Evolutionary conservation across 2,329 filamentous ascomycete species (phyloP).

Genomic region (Chrysoporthe cubensis): DNA sequence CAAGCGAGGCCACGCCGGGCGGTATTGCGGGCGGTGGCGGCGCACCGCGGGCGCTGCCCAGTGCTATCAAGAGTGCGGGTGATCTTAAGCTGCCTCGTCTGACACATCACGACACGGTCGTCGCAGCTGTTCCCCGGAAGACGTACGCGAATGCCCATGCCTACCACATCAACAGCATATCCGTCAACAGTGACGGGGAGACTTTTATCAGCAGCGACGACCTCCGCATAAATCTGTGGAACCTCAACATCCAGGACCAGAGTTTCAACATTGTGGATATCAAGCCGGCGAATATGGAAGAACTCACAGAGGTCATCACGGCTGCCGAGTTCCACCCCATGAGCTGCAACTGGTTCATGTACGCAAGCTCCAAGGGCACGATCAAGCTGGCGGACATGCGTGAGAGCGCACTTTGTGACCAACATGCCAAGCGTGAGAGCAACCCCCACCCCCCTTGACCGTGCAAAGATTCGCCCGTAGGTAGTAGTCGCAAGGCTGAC

Average conservation of each 20-base stretch:
- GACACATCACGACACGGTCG: slow-evolving; percentile 97
- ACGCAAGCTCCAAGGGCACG: slow-evolving; percentile 97
- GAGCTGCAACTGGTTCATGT: slow-evolving; percentile 99
- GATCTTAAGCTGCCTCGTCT: slow-evolving; percentile 93
- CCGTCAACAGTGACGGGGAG: slow-evolving; percentile 99
- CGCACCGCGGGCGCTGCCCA: slow-evolving; percentile 71
- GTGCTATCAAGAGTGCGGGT: slow-evolving; percentile 77
- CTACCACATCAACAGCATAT: slow-evolving; percentile 99
- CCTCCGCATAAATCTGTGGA: slow-evolving; percentile 97
- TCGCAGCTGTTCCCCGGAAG: slow-evolving; percentile 91
- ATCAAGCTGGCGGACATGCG: slow-evolving; percentile 99
- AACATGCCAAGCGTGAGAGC: slow-evolving; percentile 87
- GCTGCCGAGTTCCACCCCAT: slow-evolving; percentile 95
- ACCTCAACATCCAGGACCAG: slow-evolving; percentile 98
- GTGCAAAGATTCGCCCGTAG: slow-evolving; percentile 7
- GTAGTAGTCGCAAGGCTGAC: not conserved
- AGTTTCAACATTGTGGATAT: slow-evolving; percentile 99
- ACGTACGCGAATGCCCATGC: slow-evolving; percentile 98
- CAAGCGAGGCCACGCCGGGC: slow-evolving; percentile 85
- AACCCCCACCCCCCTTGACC: slow-evolving; percentile 20
- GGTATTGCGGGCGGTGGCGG: slow-evolving; percentile 76
- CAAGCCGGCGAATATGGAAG: slow-evolving; percentile 99
- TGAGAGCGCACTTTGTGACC: slow-evolving; percentile 92
- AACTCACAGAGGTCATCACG: slow-evolving; percentile 97
- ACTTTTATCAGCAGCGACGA: slow-evolving; percentile 99